Base-by-base conservation (phyloP, 805 yeast species). In the Scheffersomyces amazonensis region DNA sequence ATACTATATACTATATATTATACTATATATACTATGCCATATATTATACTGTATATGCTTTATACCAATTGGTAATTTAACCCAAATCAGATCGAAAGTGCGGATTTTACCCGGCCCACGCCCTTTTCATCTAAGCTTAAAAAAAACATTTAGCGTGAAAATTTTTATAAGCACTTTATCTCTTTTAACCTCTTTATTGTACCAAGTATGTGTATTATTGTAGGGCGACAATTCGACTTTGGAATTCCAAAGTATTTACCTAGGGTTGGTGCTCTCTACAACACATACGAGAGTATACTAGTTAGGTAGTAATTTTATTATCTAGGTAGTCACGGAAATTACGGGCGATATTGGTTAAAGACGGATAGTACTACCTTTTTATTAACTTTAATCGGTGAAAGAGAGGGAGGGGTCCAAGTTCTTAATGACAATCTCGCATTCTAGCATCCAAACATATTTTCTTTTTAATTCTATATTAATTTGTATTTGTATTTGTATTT, bases 121-220 rank as follows among this genome's bases (percentile, higher is more conserved):
- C n/a, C n/a, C n/a, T n/a, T n/a, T n/a, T 16, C 39, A 33, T 16
- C 34, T 22, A n/a, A n/a, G n/a, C n/a, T n/a, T n/a, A n/a, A n/a
- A n/a, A n/a, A n/a, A n/a, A n/a, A n/a, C n/a, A n/a, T n/a, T n/a
- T n/a, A n/a, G n/a, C n/a, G n/a, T n/a, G n/a, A n/a, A n/a, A n/a
- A n/a, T n/a, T n/a, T n/a, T n/a, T n/a, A n/a, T n/a, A n/a, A n/a
- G n/a, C n/a, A n/a, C n/a, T 23, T 20, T 22, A 10, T 20, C 25
- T 34, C 22, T 34, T 31, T 34, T 31, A 36, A 53, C 37, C 36
- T 53, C 69, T 41, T 46, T 61, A 65, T 67, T 67, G 71, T 69
- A 66, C 71, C 44, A 44, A 50, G 74, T 52, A 66, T 66, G 69
- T 58, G 73, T 69, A 69, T 69, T 69, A 69, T 69, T 69, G 75